Percentiles rank a stretch among this genome's conserved stretches.
These are phyloP conservation scores for Phaeosphaeriaceae sp. DNA, from an alignment of 2,329 filamentous ascomycete genomes.

Conservation along the genomic window DNA sequence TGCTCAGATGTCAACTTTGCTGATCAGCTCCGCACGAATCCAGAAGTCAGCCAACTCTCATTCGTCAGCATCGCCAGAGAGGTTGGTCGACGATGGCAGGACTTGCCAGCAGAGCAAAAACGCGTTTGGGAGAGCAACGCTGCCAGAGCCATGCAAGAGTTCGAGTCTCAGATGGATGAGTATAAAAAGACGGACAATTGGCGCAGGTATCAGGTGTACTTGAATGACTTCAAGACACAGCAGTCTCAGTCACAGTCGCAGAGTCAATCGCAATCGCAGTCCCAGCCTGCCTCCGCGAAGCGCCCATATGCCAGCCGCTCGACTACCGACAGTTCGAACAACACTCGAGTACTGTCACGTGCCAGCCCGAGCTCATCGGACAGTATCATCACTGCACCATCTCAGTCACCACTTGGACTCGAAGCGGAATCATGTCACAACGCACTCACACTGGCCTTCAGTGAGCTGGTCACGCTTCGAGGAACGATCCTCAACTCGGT, in stretches of 20 bases:
- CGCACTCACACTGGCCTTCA: conserved; percentile 45
- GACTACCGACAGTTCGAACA: conserved; percentile 31
- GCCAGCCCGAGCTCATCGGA: conserved; percentile 40
- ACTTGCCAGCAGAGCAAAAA: conserved; percentile 45
- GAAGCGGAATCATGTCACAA: conserved; percentile 44
- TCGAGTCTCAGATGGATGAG: conserved; percentile 49
- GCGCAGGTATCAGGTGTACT: conserved; percentile 46
- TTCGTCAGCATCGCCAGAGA: conserved; percentile 51
- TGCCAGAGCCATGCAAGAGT: conserved; percentile 48
- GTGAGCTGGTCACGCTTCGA: conserved; percentile 41
- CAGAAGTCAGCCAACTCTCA: conserved; percentile 43
- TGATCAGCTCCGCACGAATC: conserved; percentile 47
- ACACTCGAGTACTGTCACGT: conserved; percentile 29
- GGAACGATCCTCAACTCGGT: conserved; percentile 38
- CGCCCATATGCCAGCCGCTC: conserved; percentile 31
- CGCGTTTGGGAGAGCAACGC: conserved; percentile 49
- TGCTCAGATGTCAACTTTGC: conserved; percentile 51
- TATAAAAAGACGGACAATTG: conserved; percentile 50
- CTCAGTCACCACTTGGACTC: conserved; percentile 19
- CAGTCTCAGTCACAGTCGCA: conserved; percentile 31
- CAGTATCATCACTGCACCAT: conserved; percentile 34
- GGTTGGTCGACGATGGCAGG: conserved; percentile 50
- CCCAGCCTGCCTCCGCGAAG: conserved; percentile 21
- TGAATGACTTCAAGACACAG: conserved; percentile 44
- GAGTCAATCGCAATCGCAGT: conserved; percentile 22